Evolutionary conservation across 805 yeast species (phyloP), one percentile per base, ranked within the genome.

Genomic region (Yamadazyma akitaensis): DNA sequence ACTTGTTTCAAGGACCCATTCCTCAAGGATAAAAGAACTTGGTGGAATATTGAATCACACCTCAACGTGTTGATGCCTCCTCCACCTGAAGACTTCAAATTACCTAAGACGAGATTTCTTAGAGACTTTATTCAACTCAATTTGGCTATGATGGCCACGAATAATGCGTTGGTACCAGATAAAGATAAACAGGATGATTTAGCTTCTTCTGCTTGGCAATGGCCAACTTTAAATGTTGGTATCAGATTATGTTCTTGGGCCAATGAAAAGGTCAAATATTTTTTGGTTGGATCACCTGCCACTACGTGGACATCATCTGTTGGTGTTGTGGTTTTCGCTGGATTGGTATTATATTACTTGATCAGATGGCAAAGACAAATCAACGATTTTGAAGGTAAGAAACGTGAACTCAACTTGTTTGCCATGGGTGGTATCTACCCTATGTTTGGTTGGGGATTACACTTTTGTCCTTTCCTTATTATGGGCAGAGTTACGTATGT

Each of bases 401-500:
- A 64, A 56, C 45, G 66, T 37, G 74, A 76, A 52, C 66, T 79
- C 46, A 74, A 77, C 61, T 58, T 71, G 40, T 82, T 82, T 63
- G 49, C 82, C 44, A 80, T 85, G 67, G 86, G 87, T 34, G 96
- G 96, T 45, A 59, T 86, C 30, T 81, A 87, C 57, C 97, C 98
- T 21, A 85, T 91, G 70, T 60, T 88, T 36, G 96, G 96, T 10
- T 92, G 97, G 97, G 75, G 82, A 37, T 73, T 89, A 58, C 97
- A 92, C 67, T 92, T 75, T 67, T 61, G 87, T 59, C 98, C 99
- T 30, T 92, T 92, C 68, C 80, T 85, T 28, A 68, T 89, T 49
- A 92, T 92, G 99, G 90, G 95, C 11, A 86, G 99, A 73, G 97
- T 94, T 47, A 90, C 96, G 2, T 92, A 94, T 64, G 94, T 92